Evolutionary conservation across 352 stramenopile species (phyloP), one percentile per base, ranked within the genome.

Genomic region (Thalassiosira exigua): DNA sequence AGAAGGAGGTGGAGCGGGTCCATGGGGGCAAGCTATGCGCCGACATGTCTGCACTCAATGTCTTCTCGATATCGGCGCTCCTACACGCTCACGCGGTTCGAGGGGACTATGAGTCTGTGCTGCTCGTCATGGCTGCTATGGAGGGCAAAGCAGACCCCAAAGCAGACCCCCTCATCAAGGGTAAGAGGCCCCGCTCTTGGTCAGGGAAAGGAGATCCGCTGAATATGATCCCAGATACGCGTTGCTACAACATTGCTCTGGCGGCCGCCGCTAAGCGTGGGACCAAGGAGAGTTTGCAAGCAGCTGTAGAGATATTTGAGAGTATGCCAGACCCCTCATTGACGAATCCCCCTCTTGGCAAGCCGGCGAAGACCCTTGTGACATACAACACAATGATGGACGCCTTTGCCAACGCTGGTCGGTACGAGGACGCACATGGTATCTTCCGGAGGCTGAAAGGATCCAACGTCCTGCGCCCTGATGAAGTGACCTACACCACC

Each of bases 341-440:
- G 3, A 61, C 51, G 46, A 77, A 85, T 33, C 56, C 65, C 68
- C 52, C 42, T 39, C 32, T 79, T 57, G 75, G 69, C 2, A 82
- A 75, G 27, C 69, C 78, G 27, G 72, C 75, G 2, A 88, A 84
- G 64, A 83, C 91, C 48, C 33, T 92, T 5, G 84, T 92, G 19
- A 87, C 88, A 19, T 94, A 88, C 70, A 94, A 92, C 61, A 87
- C 82, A 3, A 86, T 94, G 54, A 87, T 94, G 30, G 81, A 82
- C 51, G 82, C 74, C 7, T 83, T 89, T 50, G 79, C 81, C 2
- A 87, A 73, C n/a, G 48, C 56, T 44, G 79, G 85, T n/a, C 46
- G 69, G 24, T 87, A 70, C 32, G 48, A 89, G 30, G 73, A 92
- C 56, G 86, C 88, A 0, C 69, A 86, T 52, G 62, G 69, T 41